Evolutionary conservation across 345 rosid species (phyloP), one percentile per base, ranked within the genome.

Genomic region (Gynandropsis gynandra): DNA sequence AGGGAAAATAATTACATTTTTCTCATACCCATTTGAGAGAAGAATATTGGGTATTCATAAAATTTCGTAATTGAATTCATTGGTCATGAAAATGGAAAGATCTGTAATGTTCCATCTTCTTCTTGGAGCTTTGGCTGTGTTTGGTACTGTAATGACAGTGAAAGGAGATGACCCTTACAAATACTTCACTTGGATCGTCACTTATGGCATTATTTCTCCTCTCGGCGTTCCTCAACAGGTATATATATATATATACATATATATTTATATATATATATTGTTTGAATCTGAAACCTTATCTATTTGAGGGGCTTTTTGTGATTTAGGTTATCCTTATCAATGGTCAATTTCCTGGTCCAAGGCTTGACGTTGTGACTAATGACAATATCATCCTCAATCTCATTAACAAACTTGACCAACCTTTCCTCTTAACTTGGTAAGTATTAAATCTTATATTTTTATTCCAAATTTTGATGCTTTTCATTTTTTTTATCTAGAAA

Each of bases 331-430:
- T 92, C 19, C 95, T 92, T 45, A 84, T 92, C 79, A 92, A 92
- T 72, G 92, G 87, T 44, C 96, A 92, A 62, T 87, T 92, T 58
- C 96, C 98, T 68, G 96, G 98, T 57, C 98, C 98, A 9, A 79
- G 59, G 50, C 90, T 92, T 69, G 96, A 84, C 14, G 92, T 82
- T 56, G 87, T 87, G 61, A 92, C 96, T 18, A 92, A 92, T 61
- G 87, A 92, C 68, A 92, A 92, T 74, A 73, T 92, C 31, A 60
- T 92, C 40, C 89, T 92, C 52, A 87, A 90, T 53, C 88, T 92
- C 74, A 65, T 84, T 52, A 92, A 92, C 70, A 92, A 87, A 71
- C 85, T 92, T 14, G 98, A 92, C 54, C 80, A 84, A 67, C 96
- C 98, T 62, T 80, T 90, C 66, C 95, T 92, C 62, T 66, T 87